Evolutionary conservation across 352 stramenopile species (phyloP), one percentile per base, ranked within the genome.

Genomic region (Phytophthora chlamydospora): DNA sequence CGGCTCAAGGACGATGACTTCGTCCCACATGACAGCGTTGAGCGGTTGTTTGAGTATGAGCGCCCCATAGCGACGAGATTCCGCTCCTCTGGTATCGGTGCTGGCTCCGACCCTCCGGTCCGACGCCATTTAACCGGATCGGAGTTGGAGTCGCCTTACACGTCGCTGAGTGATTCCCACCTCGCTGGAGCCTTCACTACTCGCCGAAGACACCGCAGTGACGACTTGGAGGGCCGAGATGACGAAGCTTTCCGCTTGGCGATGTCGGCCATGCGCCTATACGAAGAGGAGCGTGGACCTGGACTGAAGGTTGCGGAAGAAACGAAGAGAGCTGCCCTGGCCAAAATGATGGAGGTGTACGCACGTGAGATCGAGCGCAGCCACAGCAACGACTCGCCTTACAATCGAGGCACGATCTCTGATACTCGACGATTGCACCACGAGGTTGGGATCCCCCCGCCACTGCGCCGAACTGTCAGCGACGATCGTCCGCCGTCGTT

Each of bases 281-380:
- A 91, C 35, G 82, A 91, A 45, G 75, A 85, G 50, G 82, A 90
- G 47, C 79, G 76, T 11, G 80, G 81, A 1, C 48, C 61, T 0
- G 63, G 71, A 8, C 33, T 83, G 0, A 66, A 84, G 6, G 75
- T 93, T 0, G 73, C 78, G 0, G 71, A 89, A 8, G 77, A 89
- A 34, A 90, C 80, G 7, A 71, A 77, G 5, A 78, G 85, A 43
- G 71, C 67, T 0, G 84, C 82, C 10, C 47, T 91, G 36, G 68
- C 75, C 13, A 91, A 91, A 34, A 91, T 93, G 84, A 82, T 90
- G 58, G 75, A 83, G 13, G 80, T 91, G 21, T 93, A 91, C 55
- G 77, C 82, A 1, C 76, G 67, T n/a, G 83, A 93, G 44, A 86
- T 93, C 39, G 69, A 86, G 31, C 76, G 63, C 24, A 82, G 59